Conservation (phyloP, 73 alveolate genomes). For the Tetrahymena thermophila region DNA sequence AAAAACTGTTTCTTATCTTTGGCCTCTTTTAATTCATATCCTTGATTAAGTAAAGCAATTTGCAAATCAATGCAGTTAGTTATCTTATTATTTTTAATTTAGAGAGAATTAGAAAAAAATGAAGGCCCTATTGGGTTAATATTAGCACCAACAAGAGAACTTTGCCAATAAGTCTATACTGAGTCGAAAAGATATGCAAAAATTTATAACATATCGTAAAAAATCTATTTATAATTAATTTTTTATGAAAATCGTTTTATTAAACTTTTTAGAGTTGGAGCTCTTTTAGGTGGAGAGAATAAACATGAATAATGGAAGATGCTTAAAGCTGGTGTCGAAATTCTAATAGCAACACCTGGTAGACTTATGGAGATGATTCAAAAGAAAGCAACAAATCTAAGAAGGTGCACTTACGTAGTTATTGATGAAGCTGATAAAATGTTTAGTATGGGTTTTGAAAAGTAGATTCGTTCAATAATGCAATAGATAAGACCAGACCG, state of each 20-base stretch:
- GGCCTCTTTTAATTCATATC: conserved; percentile 46
- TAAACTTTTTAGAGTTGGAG: conserved; percentile 53
- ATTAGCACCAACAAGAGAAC: conserved; percentile 80
- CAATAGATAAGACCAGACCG: conserved; percentile 52
- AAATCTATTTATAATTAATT: not conserved
- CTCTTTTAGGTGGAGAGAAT: conserved; percentile 83
- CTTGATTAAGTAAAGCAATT: not conserved
- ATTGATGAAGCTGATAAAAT: conserved; percentile 93
- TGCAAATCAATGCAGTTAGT: not conserved
- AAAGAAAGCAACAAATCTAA: conserved; percentile 62
- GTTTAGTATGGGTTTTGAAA: conserved; percentile 90
- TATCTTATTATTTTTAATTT: not conserved
- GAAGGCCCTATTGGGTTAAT: conserved; percentile 59
- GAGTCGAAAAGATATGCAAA: conserved; percentile 72
- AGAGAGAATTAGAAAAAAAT: conserved; percentile 36
- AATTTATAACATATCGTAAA: not conserved
- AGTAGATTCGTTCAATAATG: conserved; percentile 70
- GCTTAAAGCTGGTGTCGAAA: conserved; percentile 68
- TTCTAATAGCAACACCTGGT: conserved; percentile 88
- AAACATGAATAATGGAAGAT: conserved; percentile 67
- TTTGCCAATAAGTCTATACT: conserved; percentile 61
- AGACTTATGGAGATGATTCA: conserved; percentile 84
- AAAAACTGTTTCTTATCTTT: conserved; percentile 49
- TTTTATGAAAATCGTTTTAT: not conserved
- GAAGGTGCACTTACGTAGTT: conserved; percentile 74